phyloP scores from a whole-genome alignment of 148 eudicot genomes.

The Rhododendron vialii region DNA sequence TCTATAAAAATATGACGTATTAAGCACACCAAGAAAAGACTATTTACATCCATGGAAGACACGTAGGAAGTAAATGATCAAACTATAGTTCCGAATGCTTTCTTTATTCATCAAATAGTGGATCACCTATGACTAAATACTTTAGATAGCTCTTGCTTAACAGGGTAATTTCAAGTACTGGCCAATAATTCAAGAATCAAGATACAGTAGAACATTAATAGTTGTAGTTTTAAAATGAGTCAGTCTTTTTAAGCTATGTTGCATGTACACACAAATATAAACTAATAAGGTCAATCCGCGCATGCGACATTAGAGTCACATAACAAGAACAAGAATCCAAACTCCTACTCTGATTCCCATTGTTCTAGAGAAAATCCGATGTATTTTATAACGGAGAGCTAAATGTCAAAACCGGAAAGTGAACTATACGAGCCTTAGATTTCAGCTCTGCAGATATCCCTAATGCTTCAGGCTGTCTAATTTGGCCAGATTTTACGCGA shows the following conservation, averaged over 20 bases:
- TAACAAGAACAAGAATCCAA: neutral
- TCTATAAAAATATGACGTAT: neutral
- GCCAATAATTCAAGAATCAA: conserved; percentile 5
- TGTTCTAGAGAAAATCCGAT: neutral
- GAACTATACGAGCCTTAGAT: conserved; percentile 46
- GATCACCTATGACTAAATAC: neutral
- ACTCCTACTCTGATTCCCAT: neutral
- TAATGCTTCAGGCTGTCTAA: conserved; percentile 89
- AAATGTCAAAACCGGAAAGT: neutral
- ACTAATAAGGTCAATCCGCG: neutral
- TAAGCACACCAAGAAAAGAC: neutral
- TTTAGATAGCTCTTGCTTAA: neutral
- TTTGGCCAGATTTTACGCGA: conserved; percentile 80
- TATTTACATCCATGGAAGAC: neutral
- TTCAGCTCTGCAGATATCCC: conserved; percentile 92
- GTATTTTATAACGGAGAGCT: neutral
- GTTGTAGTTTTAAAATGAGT: neutral
- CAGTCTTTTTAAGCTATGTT: neutral
- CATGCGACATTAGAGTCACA: neutral
- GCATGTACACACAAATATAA: neutral
- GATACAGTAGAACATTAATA: neutral
- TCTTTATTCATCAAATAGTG: neutral
- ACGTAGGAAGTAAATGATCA: neutral
- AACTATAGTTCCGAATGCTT: neutral
- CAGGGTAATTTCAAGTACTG: neutral